phyloP scores from a whole-genome alignment of 495 filamentous ascomycete species.

The Bryoglossum gracile region DNA sequence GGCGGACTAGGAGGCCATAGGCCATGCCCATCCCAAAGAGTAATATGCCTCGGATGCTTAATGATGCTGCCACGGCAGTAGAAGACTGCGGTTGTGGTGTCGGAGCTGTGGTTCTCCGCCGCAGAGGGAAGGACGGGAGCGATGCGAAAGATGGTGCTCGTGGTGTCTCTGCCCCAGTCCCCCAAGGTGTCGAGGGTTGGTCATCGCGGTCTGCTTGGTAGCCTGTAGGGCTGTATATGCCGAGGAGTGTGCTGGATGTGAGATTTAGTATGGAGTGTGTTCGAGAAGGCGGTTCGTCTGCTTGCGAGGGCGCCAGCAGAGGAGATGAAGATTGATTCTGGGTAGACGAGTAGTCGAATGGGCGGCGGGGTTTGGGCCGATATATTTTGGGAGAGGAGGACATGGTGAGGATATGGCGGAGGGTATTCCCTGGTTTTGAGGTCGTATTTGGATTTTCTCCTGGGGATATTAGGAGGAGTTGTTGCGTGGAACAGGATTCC shows the following conservation, averaged over 20 bases:
- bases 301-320: constrained; percentile 39
- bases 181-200: constrained; percentile 51
- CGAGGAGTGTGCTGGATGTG: constrained; percentile 79
- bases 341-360: constrained; percentile 56
- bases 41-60: constrained; percentile 43
- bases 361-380: constrained; percentile 66
- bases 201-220: constrained; percentile 43
- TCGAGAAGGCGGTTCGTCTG: constrained; percentile 38
- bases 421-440: no score
- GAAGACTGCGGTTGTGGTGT: constrained; percentile 24
- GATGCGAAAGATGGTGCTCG: neutral
- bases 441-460: no score
- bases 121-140: constrained; percentile 16
- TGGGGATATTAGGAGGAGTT: no score
- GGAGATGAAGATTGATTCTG: constrained; percentile 45
- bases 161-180: constrained; percentile 62
- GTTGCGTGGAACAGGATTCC: no score
- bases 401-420: constrained; percentile 5
- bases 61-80: constrained; percentile 12
- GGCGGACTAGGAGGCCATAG: constrained; percentile 81
- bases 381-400: constrained; percentile 42
- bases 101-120: constrained; percentile 10
- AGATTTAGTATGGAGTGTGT: constrained; percentile 78
- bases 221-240: constrained; percentile 74
- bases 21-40: constrained; percentile 77